Evolutionary conservation across 169 alveolate species (phyloP).

Genomic region (Eimeria maxima): DNA sequence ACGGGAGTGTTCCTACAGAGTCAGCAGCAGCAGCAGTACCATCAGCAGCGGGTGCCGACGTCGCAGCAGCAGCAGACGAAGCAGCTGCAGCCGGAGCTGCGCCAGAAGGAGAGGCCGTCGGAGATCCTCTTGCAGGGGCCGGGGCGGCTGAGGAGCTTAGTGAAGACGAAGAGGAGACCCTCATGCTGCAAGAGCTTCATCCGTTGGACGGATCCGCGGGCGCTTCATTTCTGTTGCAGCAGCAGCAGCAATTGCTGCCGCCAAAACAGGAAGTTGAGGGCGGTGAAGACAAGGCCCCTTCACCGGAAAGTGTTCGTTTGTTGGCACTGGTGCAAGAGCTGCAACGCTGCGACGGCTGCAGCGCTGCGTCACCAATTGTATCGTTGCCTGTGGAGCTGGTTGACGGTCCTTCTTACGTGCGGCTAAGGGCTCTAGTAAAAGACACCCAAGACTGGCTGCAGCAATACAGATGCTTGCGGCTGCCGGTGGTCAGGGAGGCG

Average conservation of each 20-base stretch:
- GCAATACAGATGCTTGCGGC: slow-evolving; percentile 67
- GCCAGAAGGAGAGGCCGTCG: neutral
- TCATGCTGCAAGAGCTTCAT: slow-evolving; percentile 53
- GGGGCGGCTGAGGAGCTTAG: slow-evolving; percentile 54
- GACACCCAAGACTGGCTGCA: slow-evolving; percentile 61
- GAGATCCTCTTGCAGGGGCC: slow-evolving; percentile 33
- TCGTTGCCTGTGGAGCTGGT: slow-evolving; percentile 48
- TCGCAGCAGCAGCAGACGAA: slow-evolving; percentile 35
- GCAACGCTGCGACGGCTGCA: slow-evolving; percentile 64
- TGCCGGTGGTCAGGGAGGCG: slow-evolving; percentile 47
- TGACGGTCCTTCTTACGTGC: slow-evolving; percentile 19
- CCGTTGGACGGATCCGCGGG: slow-evolving; percentile 71
- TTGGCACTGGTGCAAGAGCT: slow-evolving; percentile 73
- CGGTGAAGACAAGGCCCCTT: neutral
- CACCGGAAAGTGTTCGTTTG: neutral
- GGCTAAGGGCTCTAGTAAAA: slow-evolving; percentile 3
- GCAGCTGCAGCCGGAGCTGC: slow-evolving; percentile 1
- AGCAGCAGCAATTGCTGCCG: slow-evolving; percentile 61
- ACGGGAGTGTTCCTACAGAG: neutral
- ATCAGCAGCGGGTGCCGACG: neutral
- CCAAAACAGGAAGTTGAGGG: slow-evolving; percentile 6
- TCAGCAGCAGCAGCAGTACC: neutral
- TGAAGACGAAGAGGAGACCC: slow-evolving; percentile 71
- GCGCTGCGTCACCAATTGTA: slow-evolving; percentile 48
- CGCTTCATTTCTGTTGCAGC: slow-evolving; percentile 61